Evolutionary conservation across 768 basidiomycete genomes (phyloP), one percentile per base, ranked within the genome.

Genomic region (Tubosaeta sp.): DNA sequence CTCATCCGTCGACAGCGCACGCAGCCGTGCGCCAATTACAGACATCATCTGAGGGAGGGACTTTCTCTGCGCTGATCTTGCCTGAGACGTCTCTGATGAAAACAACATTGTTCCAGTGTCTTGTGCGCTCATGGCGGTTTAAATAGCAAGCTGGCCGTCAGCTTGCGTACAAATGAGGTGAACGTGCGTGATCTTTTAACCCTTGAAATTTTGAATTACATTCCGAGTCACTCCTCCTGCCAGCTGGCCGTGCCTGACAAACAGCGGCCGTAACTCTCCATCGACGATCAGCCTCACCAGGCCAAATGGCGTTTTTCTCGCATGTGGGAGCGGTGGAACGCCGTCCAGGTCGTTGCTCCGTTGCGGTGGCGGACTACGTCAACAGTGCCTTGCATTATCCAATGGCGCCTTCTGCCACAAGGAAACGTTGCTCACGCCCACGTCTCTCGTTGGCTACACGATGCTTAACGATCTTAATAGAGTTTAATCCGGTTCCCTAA

Each of bases 401-500:
- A 42, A 41, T 41, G 16, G 24, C 12, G 16, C 44, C 44, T 4
- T 13, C 19, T 32, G 19, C 30, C 44, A 44, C 30, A 31, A 44
- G 30, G 44, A 21, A 31, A 44, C 42, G 42, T 31, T 30, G 12
- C 4, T 9, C 19, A 6, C 29, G 29, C 42, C 12, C 39, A 1
- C 4, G 1, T 12, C 4, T 22, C 38, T 11, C 29, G 43, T 44
- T 44, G 43, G 29, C 43, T 14, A 19, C 43, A 5, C 21, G 31
- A 55, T 65, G 61, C 44, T 53, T 57, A 46, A 31, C 49, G 39
- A 39, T 56, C 48, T 52, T 63, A 42, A 48, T 55, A 21, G 46
- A 48, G 45, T 59, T 41, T 42, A 29, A 42, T 42, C 25, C n/a
- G 2, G 25, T 27, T 27, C 25, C 41, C 24, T 42, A 25, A 27